phyloP scores from a whole-genome alignment of 164 flowering plant species.

The Piper betle region DNA sequence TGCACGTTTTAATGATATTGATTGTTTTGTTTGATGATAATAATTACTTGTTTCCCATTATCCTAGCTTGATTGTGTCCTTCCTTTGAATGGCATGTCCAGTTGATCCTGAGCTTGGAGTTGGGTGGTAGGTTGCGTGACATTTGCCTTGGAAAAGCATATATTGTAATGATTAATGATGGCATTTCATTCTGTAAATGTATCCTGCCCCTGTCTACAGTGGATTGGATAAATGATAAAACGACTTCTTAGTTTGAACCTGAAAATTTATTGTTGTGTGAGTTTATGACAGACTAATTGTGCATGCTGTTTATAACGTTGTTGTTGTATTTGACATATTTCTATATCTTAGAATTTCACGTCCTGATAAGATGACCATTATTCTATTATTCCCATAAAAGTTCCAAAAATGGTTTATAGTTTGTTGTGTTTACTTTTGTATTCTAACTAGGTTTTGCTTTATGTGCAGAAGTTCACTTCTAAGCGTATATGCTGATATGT shows the following conservation, averaged over 20 bases:
- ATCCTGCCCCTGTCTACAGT: not conserved
- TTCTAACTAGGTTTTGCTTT: constrained; percentile 1
- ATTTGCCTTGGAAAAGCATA: not conserved
- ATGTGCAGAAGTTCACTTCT: constrained; percentile 82
- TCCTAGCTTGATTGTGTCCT: too few relatives aligned
- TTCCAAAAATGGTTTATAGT: not conserved
- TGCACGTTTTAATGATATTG: not conserved
- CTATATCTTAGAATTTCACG: not conserved
- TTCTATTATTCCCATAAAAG: not conserved
- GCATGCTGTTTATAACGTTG: too few relatives aligned
- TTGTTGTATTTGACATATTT: too few relatives aligned
- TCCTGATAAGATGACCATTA: not conserved
- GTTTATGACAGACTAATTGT: too few relatives aligned
- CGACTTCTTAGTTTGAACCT: not conserved
- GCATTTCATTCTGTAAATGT: not conserved
- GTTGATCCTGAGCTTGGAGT: not conserved
- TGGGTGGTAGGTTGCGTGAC: not conserved
- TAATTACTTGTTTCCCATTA: not conserved
- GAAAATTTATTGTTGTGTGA: not conserved
- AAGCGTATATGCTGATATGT: constrained; percentile 99
- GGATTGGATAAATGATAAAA: not conserved
- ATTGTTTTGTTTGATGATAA: not conserved
- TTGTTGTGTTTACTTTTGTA: not conserved
- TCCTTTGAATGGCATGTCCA: too few relatives aligned
- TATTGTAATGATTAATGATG: too few relatives aligned